Conservation (phyloP, 371 early-diverging fungal genomes). For the Lichtheimia hyalospora region DNA sequence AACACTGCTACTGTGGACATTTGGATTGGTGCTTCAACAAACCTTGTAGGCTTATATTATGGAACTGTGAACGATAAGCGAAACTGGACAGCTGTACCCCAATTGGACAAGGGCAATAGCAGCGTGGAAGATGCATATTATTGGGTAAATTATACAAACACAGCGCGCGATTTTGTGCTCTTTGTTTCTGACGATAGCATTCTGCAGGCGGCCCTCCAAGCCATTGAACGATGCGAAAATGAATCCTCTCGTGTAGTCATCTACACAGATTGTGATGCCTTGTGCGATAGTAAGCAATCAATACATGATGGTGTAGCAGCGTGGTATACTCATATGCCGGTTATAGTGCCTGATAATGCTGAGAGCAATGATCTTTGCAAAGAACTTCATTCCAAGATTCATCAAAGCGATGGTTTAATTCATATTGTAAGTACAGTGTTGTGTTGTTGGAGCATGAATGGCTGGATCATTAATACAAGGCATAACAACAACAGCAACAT, state of each 20-base stretch:
- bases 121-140: constrained; percentile 7
- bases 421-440: constrained; percentile 2
- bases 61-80: constrained; percentile 1
- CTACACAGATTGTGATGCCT: constrained; percentile 5
- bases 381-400: constrained; percentile 4
- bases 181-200: neutral
- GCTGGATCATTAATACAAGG: neutral
- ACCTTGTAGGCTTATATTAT: constrained; percentile 5
- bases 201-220: constrained; percentile 5
- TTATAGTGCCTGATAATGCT: neutral
- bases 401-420: neutral
- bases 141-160: constrained; percentile 4
- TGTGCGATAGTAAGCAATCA: neutral
- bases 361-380: constrained; percentile 4
- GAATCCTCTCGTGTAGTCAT: constrained; percentile 2
- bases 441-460: neutral
- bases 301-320: neutral
- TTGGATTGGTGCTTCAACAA: constrained; percentile 1
- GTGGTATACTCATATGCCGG: neutral
- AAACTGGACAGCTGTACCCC: constrained; percentile 5
- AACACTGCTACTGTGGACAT: neutral
- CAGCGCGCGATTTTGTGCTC: neutral
- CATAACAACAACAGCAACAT: neutral
- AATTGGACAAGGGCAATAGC: neutral
- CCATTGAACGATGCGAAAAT: constrained; percentile 1